Evolutionary conservation across 1,284 basidiomycete genomes (phyloP).

Genomic region (Sporisorium exsertum): DNA sequence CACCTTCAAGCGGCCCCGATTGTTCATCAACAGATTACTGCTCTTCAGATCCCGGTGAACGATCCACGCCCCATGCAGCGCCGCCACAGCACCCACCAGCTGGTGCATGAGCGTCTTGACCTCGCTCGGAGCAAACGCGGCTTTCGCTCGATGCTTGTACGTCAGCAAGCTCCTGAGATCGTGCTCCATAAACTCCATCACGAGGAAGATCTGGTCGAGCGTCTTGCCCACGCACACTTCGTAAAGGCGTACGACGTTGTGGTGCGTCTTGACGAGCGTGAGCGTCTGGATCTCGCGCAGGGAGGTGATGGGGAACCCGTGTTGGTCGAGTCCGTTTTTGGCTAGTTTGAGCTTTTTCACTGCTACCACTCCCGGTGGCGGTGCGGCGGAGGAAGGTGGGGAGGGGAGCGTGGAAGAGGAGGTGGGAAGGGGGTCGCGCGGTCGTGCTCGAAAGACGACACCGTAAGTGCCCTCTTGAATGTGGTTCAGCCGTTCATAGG

Average conservation of each 20-base stretch:
- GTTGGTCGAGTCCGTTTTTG: constrained; percentile 77
- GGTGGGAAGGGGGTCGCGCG: constrained; percentile 12
- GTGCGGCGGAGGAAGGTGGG: neutral
- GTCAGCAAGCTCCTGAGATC: constrained; percentile 95
- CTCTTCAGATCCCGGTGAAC: constrained; percentile 97
- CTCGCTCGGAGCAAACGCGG: constrained; percentile 94
- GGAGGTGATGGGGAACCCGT: constrained; percentile 97
- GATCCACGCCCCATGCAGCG: constrained; percentile 97
- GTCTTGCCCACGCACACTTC: constrained; percentile 99
- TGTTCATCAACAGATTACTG: constrained; percentile 97
- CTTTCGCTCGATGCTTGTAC: constrained; percentile 78
- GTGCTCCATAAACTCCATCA: constrained; percentile 99
- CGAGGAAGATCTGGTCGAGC: constrained; percentile 97
- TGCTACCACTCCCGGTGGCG: constrained; percentile 75
- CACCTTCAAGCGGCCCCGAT: constrained; percentile 96
- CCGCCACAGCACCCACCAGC: constrained; percentile 88
- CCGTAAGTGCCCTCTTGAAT: constrained; percentile 99
- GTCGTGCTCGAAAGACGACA: constrained; percentile 89
- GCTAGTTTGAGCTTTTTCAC: constrained; percentile 98
- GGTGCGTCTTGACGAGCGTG: constrained; percentile 78
- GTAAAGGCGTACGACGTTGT: constrained; percentile 92
- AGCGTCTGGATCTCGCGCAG: constrained; percentile 93
- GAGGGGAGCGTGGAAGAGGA: neutral
- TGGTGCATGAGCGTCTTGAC: constrained; percentile 97
- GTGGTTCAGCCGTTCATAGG: constrained; percentile 79